A percentile compares a stretch with the other conserved stretches of the same genome.
These are phyloP conservation scores for Cordyceps farinosa DNA, from an alignment of 2,329 filamentous ascomycete genomes.

Conservation along the genomic window DNA sequence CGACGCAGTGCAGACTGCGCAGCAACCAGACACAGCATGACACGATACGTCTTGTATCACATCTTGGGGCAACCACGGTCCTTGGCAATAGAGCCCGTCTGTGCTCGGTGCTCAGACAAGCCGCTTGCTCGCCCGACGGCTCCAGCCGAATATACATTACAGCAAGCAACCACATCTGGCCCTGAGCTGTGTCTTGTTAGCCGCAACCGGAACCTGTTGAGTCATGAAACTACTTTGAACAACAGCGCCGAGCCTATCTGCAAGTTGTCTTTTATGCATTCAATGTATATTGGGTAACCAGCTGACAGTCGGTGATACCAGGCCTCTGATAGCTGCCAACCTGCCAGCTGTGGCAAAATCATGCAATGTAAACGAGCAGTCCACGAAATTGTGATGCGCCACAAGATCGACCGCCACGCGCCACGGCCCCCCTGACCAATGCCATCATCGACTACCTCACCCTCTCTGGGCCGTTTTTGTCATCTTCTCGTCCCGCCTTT, in stretches of 20 bases:
- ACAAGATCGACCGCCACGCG: conserved; percentile 13
- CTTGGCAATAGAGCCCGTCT: conserved; percentile 8
- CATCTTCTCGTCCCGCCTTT: neutral
- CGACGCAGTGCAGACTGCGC: neutral
- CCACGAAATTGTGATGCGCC: conserved; percentile 18
- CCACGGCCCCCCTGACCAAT: conserved; percentile 2
- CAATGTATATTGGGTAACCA: neutral
- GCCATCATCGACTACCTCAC: conserved; percentile 7
- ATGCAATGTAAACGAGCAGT: conserved; percentile 2
- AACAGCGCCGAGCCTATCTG: neutral
- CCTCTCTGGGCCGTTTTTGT: neutral
- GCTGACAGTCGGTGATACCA: neutral
- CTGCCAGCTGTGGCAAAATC: neutral
- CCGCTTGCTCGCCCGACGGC: neutral
- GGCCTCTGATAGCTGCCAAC: neutral
- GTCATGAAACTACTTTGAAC: neutral
- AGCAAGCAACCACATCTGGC: neutral
- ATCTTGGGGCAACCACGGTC: neutral
- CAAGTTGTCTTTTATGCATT: neutral
- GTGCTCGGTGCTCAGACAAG: conserved; percentile 13
- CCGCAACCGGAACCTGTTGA: neutral
- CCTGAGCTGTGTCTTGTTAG: neutral
- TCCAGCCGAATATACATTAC: neutral
- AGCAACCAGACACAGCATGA: neutral
- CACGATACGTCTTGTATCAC: conserved; percentile 5